Evolutionary conservation across 331 rosid genomes (phyloP).

Genomic region (Ulmus americana): DNA sequence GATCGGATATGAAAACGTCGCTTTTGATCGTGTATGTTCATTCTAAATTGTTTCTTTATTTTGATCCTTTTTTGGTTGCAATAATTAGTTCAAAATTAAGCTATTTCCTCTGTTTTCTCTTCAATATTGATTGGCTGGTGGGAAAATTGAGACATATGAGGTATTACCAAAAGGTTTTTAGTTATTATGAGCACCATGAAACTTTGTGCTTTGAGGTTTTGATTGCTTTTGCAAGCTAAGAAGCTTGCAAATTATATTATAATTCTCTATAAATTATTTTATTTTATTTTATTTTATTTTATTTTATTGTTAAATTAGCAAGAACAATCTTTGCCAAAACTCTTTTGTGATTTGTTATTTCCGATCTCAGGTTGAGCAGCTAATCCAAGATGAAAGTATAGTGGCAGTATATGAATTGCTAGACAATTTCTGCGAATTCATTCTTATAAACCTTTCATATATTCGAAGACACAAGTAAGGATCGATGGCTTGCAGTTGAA

Average conservation of each 20-base stretch:
- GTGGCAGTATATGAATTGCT: constrained; percentile 48
- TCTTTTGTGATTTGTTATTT: not conserved
- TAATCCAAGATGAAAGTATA: constrained; percentile 46
- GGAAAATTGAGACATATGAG: too few relatives aligned
- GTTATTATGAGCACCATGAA: too few relatives aligned
- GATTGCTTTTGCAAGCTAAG: too few relatives aligned
- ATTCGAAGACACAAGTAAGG: constrained; percentile 59
- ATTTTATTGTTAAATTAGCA: not conserved
- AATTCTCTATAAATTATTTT: too few relatives aligned
- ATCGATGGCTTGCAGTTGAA: not conserved
- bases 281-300: too few relatives aligned
- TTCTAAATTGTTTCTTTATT: not conserved
- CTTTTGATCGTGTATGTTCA: constrained; percentile 44
- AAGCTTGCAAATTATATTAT: too few relatives aligned
- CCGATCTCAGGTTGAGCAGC: constrained; percentile 51
- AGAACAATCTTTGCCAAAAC: too few relatives aligned
- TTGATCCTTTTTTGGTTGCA: not conserved
- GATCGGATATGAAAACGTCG: constrained; percentile 47
- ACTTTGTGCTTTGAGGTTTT: too few relatives aligned
- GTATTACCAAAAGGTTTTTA: too few relatives aligned
- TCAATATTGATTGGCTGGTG: too few relatives aligned
- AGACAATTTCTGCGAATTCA: constrained; percentile 53
- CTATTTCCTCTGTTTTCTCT: too few relatives aligned
- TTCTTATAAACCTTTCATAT: constrained; percentile 45
- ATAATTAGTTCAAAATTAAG: too few relatives aligned